A percentile compares a stretch with the other conserved stretches of the same genome.
Conservation (phyloP, 2,329 filamentous ascomycete genomes). For the Grosmannia huntii region DNA sequence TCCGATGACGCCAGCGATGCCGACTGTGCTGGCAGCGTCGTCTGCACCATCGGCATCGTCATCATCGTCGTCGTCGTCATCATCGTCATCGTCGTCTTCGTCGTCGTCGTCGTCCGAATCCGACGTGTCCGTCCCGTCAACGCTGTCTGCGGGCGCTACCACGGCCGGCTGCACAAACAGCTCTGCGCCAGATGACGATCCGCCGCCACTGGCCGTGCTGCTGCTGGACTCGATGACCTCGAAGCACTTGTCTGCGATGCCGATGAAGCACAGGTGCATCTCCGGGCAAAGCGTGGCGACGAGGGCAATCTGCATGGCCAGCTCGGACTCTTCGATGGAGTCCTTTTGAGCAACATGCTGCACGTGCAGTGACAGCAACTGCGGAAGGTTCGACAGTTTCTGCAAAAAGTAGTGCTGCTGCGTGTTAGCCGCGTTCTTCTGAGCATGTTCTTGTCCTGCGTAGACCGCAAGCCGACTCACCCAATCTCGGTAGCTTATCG, state of each 20-base stretch:
- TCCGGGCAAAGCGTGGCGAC: slow-evolving; percentile 66
- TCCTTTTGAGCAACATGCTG: slow-evolving; percentile 13
- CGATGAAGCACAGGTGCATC: slow-evolving; percentile 65
- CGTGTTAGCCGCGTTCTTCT: neutral
- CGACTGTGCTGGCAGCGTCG: slow-evolving; percentile 22
- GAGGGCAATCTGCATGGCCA: slow-evolving; percentile 65
- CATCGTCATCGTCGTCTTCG: slow-evolving; percentile 32
- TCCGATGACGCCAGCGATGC: slow-evolving; percentile 5
- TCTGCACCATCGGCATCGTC: slow-evolving; percentile 25
- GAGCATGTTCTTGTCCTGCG: too few relatives aligned
- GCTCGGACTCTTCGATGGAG: slow-evolving; percentile 43
- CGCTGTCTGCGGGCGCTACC: slow-evolving; percentile 12
- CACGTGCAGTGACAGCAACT: slow-evolving; percentile 41
- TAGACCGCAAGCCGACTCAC: slow-evolving; percentile 39
- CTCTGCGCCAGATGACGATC: neutral
- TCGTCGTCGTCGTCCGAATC: slow-evolving; percentile 30
- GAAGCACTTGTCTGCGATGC: slow-evolving; percentile 65
- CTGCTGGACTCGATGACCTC: slow-evolving; percentile 52
- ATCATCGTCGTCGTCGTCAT: slow-evolving; percentile 31
- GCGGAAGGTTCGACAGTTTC: slow-evolving; percentile 55
- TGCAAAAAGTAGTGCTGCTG: slow-evolving; percentile 65
- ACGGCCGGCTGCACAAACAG: slow-evolving; percentile 17
- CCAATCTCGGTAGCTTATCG: slow-evolving; percentile 67
- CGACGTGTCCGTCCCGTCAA: slow-evolving; percentile 9
- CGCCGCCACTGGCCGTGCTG: neutral